Conservation (phyloP, 2,329 filamentous ascomycete genomes). For the Xylariaceae sp. region DNA sequence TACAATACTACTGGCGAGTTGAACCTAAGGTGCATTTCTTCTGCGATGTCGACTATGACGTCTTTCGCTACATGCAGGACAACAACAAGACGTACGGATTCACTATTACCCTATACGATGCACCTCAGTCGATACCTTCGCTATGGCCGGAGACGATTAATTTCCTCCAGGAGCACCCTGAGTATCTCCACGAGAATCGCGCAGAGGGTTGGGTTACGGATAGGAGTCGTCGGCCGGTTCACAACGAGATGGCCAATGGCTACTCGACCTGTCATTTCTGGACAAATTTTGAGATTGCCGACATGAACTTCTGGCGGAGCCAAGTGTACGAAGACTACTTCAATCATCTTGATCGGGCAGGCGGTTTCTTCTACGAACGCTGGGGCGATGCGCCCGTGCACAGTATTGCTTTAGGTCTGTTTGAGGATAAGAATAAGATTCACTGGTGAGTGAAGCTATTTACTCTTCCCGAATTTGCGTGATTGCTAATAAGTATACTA, state of each 20-base stretch:
- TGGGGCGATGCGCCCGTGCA: conserved; percentile 99
- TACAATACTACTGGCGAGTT: conserved; percentile 96
- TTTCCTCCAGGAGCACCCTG: conserved; percentile 84
- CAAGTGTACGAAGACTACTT: conserved; percentile 95
- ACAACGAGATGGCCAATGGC: conserved; percentile 82
- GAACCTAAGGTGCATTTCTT: conserved; percentile 99
- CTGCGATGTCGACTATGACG: conserved; percentile 97
- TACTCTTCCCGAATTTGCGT: background rate
- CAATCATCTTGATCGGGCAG: conserved; percentile 88
- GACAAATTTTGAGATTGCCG: conserved; percentile 97
- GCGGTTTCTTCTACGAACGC: conserved; percentile 97
- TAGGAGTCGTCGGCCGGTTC: conserved; percentile 73
- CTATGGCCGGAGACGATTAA: conserved; percentile 96
- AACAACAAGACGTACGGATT: conserved; percentile 99
- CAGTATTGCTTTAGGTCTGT: conserved; percentile 88
- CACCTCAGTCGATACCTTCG: conserved; percentile 80
- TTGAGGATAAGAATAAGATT: conserved; percentile 88
- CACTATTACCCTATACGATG: conserved; percentile 96
- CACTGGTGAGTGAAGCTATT: conserved; percentile 73
- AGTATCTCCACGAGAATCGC: conserved; percentile 82
- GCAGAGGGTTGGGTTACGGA: conserved; percentile 90
- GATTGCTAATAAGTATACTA: conserved; percentile 46
- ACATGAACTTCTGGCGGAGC: conserved; percentile 91
- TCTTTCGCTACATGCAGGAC: conserved; percentile 97
- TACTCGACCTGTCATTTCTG: conserved; percentile 99